Conservation (phyloP, 805 yeast species). For the Yueomyces sinensis region DNA sequence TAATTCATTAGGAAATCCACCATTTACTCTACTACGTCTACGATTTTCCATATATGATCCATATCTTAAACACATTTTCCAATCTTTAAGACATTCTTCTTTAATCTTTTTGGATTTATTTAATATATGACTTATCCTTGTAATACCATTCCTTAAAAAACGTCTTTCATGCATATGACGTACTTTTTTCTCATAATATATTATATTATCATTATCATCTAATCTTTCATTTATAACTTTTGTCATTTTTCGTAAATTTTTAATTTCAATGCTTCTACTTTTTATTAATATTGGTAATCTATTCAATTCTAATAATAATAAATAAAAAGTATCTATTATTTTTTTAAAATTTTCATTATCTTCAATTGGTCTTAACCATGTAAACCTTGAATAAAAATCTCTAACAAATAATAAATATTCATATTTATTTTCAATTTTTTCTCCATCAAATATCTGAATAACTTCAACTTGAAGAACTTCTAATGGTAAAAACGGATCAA, state of each 20-base stretch:
- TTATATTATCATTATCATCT: background rate
- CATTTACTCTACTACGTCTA: slow-evolving; percentile 7
- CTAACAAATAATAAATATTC: slow-evolving; percentile 17
- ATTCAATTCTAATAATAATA: slow-evolving; percentile 10
- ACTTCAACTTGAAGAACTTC: slow-evolving; percentile 21
- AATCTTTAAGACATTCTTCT: slow-evolving; percentile 13
- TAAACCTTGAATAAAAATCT: slow-evolving; percentile 19
- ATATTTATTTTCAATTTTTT: slow-evolving; percentile 15
- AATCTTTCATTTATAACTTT: background rate
- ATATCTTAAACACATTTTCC: slow-evolving; percentile 16
- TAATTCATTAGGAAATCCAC: slow-evolving; percentile 15
- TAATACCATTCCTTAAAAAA: slow-evolving; percentile 13
- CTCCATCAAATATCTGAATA: slow-evolving; percentile 13
- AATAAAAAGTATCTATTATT: slow-evolving; percentile 7
- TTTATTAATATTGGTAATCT: slow-evolving; percentile 20
- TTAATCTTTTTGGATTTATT: slow-evolving; percentile 5
- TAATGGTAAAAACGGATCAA: slow-evolving; percentile 12
- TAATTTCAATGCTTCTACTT: slow-evolving; percentile 17
- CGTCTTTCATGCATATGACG: too few species aligned
- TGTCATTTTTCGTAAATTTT: slow-evolving; percentile 3
- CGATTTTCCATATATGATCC: slow-evolving; percentile 11
- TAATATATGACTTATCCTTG: slow-evolving; percentile 6
- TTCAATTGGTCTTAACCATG: slow-evolving; percentile 21
- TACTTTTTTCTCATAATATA: background rate
- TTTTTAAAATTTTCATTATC: slow-evolving; percentile 12